phyloP scores from a whole-genome alignment of 768 basidiomycete species.

The Plicaturopsis crispa region DNA sequence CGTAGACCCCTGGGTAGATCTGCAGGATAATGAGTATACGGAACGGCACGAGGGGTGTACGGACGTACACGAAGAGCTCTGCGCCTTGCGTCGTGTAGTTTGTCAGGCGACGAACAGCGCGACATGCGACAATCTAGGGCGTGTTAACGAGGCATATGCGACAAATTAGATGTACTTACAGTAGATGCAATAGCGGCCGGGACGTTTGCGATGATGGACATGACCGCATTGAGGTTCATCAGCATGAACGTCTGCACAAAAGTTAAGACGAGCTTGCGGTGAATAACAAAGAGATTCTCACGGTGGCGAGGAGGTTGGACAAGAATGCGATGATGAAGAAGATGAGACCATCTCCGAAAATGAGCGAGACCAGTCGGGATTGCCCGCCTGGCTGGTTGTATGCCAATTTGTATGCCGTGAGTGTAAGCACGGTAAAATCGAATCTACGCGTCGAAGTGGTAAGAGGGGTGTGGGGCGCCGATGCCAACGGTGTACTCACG shows the following conservation, averaged over 20 bases:
- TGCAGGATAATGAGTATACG: constrained; percentile 10
- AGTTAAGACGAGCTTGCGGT: constrained; percentile 2
- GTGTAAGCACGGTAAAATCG: constrained; percentile 50
- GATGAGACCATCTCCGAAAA: constrained; percentile 66
- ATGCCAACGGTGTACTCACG: constrained; percentile 25
- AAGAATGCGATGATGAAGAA: constrained; percentile 74
- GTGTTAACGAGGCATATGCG: neutral
- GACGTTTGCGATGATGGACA: constrained; percentile 69
- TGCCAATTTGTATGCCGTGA: constrained; percentile 55
- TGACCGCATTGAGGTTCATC: constrained; percentile 60
- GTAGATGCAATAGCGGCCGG: constrained; percentile 66
- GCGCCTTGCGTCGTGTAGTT: constrained; percentile 44
- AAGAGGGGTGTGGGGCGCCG: neutral
- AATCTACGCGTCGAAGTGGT: constrained; percentile 23
- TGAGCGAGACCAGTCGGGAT: constrained; percentile 49
- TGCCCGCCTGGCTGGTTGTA: constrained; percentile 16
- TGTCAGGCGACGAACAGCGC: constrained; percentile 56
- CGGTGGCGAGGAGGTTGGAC: constrained; percentile 53
- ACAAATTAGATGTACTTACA: constrained; percentile 25
- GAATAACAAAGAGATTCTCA: constrained; percentile 10
- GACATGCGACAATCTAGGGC: constrained; percentile 52
- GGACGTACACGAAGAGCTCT: constrained; percentile 46
- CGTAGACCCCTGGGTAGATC: constrained; percentile 39
- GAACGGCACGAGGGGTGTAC: constrained; percentile 16
- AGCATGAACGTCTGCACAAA: constrained; percentile 49